Base-by-base conservation (phyloP, 2,329 filamentous ascomycete genomes). In the Fusarium longipes region DNA sequence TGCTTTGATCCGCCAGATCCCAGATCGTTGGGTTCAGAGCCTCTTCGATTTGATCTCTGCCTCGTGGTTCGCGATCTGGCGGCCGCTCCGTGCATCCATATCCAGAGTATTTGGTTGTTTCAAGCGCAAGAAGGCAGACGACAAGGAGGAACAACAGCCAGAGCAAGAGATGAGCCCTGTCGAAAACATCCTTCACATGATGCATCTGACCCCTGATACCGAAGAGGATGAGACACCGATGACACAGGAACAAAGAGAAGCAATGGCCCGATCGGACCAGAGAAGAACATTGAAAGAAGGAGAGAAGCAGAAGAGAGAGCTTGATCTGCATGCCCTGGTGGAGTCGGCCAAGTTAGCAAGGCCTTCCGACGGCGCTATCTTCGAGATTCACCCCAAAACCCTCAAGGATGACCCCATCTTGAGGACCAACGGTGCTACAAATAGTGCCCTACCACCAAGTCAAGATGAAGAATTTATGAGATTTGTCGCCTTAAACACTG, bases 301-400 rank as follows among this genome's bases (percentile, higher is more conserved):
- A 6, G 65, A 65, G 27, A 67, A 63, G 40, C 48, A 62, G n/a
- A 65, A 63, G 6, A 48, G 68, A 27, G 65, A 67, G 17, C 70
- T 80, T 10, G 76, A 80, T 29, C 55, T 81, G 22, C 43, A 70
- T 9, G 71, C 63, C 3, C 61, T 79, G 6, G 69, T 81, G 1
- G 76, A 77, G 15, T 73, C 73, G 5, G 77, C 77, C 27, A 76
- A 73, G 52, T 42, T 68, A 8, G 74, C 73, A 8, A 67, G 68
- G 15, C 61, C 70, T 15, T 60, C 66, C 3, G 60, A 70, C 1
- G 74, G 73, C n/a, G 73, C 74, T 4, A 72, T 71, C 5, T 60
- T 82, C 12, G 80, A 82, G 62, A 73, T 82, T 20, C 80, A 82
- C 43, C 79, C 80, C 0, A 71, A 74, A n/a, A 82, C 80, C 10